Percentiles rank a stretch among this genome's conserved stretches.
Evolutionary conservation across 208 protist genomes (phyloP).

Genomic region (Crithidia thermophila): DNA sequence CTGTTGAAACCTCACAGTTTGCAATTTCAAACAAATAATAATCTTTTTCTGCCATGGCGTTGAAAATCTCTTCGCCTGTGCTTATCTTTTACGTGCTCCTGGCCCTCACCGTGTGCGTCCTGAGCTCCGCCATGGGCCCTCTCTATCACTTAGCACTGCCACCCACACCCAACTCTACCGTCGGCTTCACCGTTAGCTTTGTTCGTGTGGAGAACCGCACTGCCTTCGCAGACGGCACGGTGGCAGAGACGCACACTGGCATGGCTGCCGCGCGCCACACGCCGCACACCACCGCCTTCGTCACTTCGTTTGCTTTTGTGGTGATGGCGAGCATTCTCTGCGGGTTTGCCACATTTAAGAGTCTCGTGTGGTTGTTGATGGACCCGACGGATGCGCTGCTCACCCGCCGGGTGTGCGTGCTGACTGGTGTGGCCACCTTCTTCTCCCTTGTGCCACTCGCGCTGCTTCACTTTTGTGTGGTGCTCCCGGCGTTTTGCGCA

Average conservation of each 20-base stretch:
- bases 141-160: too few species aligned
- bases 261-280: not conserved
- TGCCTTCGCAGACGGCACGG: not conserved
- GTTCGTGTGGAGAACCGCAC: not conserved
- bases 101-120: not conserved
- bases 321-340: not conserved
- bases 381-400: too few species aligned
- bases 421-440: not conserved
- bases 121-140: not conserved
- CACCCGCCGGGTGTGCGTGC: too few species aligned
- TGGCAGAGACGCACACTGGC: not conserved
- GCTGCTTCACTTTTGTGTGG: too few species aligned
- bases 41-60: too few species aligned
- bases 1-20: too few species aligned
- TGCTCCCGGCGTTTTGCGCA: not conserved
- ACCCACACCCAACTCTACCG: not conserved
- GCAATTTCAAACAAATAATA: too few species aligned
- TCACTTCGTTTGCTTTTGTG: not conserved
- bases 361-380: conserved; percentile 13
- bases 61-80: conserved; percentile 1
- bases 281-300: not conserved
- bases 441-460: not conserved
- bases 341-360: not conserved
- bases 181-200: not conserved
- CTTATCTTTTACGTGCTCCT: not conserved